Evolutionary conservation across 1,139 yeast species (phyloP).

Genomic region (Fermentozyma sake): DNA sequence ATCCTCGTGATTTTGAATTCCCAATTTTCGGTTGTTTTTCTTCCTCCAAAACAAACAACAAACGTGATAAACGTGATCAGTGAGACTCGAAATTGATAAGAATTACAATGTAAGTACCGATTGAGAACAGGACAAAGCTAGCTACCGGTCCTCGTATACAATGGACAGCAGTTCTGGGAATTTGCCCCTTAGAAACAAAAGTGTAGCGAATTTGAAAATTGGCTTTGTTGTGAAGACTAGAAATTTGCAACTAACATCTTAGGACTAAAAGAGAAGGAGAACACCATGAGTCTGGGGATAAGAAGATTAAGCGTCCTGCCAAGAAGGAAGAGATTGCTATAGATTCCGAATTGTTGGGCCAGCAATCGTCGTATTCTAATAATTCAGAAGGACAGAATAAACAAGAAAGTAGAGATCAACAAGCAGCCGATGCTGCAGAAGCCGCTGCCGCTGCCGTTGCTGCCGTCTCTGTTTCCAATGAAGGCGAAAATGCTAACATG

Average conservation of each 20-base stretch:
- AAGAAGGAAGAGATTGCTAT: slow-evolving; percentile 38
- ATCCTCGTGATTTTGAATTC: slow-evolving; percentile 22
- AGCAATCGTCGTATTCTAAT: slow-evolving; percentile 33
- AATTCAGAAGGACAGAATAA: too few relatives aligned
- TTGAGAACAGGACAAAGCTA: neutral
- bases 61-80: slow-evolving; percentile 10
- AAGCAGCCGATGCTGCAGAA: slow-evolving; percentile 26
- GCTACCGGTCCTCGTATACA: neutral
- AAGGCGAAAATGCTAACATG: slow-evolving; percentile 15
- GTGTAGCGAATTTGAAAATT: slow-evolving; percentile 3
- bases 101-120: slow-evolving; percentile 2
- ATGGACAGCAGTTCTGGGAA: too few relatives aligned
- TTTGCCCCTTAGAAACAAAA: too few relatives aligned
- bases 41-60: slow-evolving; percentile 5
- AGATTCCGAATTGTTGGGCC: slow-evolving; percentile 46
- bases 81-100: slow-evolving; percentile 9
- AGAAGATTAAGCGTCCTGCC: slow-evolving; percentile 17
- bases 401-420: slow-evolving; percentile 16
- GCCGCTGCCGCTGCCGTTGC: slow-evolving; percentile 34
- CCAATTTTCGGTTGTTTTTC: slow-evolving; percentile 8
- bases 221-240: slow-evolving; percentile 1
- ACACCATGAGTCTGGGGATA: slow-evolving; percentile 18
- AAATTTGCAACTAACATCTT: slow-evolving; percentile 3
- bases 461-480: slow-evolving; percentile 14
- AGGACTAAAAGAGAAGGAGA: slow-evolving; percentile 31